phyloP scores from a whole-genome alignment of 2,329 filamentous ascomycete species.

The Falciphora oryzae region DNA sequence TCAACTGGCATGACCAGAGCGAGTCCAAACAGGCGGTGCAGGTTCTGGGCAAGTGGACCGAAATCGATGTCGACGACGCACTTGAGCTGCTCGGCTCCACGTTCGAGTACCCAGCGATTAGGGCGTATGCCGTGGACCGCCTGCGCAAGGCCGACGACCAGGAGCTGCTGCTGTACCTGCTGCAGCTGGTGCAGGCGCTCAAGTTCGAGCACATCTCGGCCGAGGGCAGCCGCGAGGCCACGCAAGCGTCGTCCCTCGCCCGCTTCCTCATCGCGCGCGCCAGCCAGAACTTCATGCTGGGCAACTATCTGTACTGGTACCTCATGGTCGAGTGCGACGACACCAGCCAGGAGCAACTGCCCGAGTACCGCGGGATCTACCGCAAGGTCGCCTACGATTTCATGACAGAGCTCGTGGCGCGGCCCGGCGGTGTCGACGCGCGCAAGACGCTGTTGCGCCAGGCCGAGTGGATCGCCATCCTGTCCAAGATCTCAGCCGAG shows the following conservation, averaged over 20 bases:
- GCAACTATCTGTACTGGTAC: slow-evolving; percentile 97
- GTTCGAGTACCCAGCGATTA: slow-evolving; percentile 81
- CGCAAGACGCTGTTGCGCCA: slow-evolving; percentile 76
- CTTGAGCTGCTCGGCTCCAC: slow-evolving; percentile 88
- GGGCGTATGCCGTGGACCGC: slow-evolving; percentile 88
- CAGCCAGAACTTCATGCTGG: slow-evolving; percentile 80
- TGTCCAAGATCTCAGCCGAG: slow-evolving; percentile 85
- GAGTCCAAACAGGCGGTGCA: slow-evolving; percentile 88
- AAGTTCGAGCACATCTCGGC: slow-evolving; percentile 81
- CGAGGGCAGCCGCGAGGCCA: slow-evolving; percentile 53
- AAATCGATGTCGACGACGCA: slow-evolving; percentile 95
- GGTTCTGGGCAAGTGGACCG: slow-evolving; percentile 86
- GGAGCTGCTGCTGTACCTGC: slow-evolving; percentile 81
- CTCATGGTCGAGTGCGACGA: slow-evolving; percentile 97
- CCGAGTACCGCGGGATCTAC: slow-evolving; percentile 77
- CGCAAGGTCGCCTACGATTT: slow-evolving; percentile 94
- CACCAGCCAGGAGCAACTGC: slow-evolving; percentile 65
- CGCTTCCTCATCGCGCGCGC: slow-evolving; percentile 85
- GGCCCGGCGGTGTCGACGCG: slow-evolving; percentile 62
- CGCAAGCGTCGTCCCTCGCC: slow-evolving; percentile 76
- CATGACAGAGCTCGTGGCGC: slow-evolving; percentile 77
- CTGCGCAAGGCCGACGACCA: slow-evolving; percentile 88
- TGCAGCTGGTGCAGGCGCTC: slow-evolving; percentile 91
- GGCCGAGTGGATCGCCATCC: slow-evolving; percentile 79
- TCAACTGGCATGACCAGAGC: slow-evolving; percentile 82